These are phyloP conservation scores for Claviceps purpurea DNA, from an alignment of 2,329 filamentous ascomycete species.

Conservation along the genomic window DNA sequence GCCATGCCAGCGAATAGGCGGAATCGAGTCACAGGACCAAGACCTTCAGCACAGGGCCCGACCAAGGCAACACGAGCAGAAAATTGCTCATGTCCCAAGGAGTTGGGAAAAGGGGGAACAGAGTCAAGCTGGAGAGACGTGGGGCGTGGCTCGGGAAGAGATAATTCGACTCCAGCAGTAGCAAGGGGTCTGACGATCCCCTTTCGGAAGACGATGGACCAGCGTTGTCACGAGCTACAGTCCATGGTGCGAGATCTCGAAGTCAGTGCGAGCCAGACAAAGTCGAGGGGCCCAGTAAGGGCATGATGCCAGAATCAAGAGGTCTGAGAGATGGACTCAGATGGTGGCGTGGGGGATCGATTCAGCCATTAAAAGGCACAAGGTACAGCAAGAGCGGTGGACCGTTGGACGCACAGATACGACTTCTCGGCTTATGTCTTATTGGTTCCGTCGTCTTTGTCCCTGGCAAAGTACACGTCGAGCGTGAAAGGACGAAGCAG, in stretches of 20 bases:
- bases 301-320: neutral
- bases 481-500: no score
- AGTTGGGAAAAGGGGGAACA: neutral
- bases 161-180: neutral
- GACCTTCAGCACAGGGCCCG: neutral
- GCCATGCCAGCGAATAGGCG: conserved; percentile 18
- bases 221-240: neutral
- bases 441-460: no score
- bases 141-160: neutral
- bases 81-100: conserved; percentile 1
- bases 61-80: neutral
- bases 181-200: neutral
- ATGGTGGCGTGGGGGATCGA: neutral
- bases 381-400: neutral
- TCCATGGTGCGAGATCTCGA: neutral
- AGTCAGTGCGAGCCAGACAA: neutral
- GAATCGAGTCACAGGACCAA: neutral
- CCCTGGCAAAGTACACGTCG: no score
- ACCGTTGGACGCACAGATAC: neutral
- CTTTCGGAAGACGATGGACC: conserved; percentile 1
- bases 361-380: neutral
- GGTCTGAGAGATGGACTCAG: neutral
- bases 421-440: neutral
- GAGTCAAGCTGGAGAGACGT: neutral
- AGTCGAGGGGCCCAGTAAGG: no score